phyloP scores from a whole-genome alignment of 306 rosid genomes.

The Malus orientalis region DNA sequence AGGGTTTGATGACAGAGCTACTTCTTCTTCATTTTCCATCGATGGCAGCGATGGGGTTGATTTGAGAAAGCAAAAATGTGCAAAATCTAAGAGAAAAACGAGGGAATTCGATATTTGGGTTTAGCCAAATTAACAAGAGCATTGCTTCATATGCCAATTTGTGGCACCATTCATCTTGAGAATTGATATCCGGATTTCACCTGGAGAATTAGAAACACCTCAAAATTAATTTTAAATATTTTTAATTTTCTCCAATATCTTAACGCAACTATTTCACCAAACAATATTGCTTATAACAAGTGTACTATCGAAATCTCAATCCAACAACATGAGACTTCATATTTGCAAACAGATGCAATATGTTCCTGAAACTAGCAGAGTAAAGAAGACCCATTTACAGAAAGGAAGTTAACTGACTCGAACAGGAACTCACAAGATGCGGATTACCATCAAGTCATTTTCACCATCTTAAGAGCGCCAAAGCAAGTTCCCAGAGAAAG shows the following conservation, averaged over 20 bases:
- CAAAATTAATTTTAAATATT: no score
- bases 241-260: no score
- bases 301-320: background rate
- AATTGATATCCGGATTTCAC: no score
- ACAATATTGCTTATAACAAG: background rate
- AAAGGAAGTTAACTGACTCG: background rate
- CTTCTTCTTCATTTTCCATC: conserved; percentile 28
- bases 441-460: background rate
- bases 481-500: background rate
- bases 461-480: background rate
- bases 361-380: background rate
- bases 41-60: background rate
- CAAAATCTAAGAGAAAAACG: background rate
- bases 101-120: background rate
- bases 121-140: no score
- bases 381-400: background rate
- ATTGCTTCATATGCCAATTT: no score
- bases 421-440: background rate
- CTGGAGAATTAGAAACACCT: no score
- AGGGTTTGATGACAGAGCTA: conserved; percentile 1
- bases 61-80: background rate
- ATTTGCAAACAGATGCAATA: background rate
- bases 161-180: no score
- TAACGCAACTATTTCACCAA: no score
- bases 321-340: background rate